Evolutionary conservation across 257 asterid genomes (phyloP).

Genomic region (Rauvolfia tetraphylla): DNA sequence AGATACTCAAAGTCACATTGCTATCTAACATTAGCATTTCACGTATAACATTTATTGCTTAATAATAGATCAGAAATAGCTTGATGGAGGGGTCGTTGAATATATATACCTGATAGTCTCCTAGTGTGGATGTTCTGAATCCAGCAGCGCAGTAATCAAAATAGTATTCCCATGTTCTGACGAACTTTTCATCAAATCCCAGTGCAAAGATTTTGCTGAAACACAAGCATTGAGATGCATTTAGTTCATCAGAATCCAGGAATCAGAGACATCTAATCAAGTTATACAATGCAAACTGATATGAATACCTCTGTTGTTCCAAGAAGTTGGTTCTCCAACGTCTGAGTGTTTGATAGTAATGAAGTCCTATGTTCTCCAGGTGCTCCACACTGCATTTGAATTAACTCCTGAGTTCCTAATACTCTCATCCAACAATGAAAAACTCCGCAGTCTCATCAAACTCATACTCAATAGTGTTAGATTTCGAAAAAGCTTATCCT

Average conservation of each 20-base stretch:
- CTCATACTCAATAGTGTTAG: no score
- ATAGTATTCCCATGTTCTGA: slow-evolving; percentile 96
- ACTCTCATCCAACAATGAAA: no score
- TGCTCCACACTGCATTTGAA: slow-evolving; percentile 69
- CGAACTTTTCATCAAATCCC: slow-evolving; percentile 87
- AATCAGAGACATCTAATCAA: not conserved
- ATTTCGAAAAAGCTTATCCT: no score
- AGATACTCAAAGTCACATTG: no score
- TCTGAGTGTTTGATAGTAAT: slow-evolving; percentile 83
- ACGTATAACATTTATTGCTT: slow-evolving; percentile 15
- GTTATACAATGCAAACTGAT: not conserved
- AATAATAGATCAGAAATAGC: no score
- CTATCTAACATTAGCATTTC: no score
- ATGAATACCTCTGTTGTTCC: slow-evolving; percentile 50
- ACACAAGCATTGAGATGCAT: slow-evolving; percentile 3
- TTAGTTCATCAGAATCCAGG: slow-evolving; percentile 5
- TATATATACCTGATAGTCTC: slow-evolving; percentile 67
- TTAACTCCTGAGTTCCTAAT: not conserved
- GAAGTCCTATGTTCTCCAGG: slow-evolving; percentile 83
- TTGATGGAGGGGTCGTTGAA: not conserved
- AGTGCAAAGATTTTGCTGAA: slow-evolving; percentile 62
- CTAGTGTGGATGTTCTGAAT: slow-evolving; percentile 79
- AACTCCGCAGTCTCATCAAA: no score
- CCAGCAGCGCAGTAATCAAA: slow-evolving; percentile 95
- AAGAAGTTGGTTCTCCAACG: slow-evolving; percentile 84